Percentiles rank a stretch among this genome's conserved stretches.
Conservation (phyloP, 441 rosid genomes). For the Raphanus hybrid region DNA sequence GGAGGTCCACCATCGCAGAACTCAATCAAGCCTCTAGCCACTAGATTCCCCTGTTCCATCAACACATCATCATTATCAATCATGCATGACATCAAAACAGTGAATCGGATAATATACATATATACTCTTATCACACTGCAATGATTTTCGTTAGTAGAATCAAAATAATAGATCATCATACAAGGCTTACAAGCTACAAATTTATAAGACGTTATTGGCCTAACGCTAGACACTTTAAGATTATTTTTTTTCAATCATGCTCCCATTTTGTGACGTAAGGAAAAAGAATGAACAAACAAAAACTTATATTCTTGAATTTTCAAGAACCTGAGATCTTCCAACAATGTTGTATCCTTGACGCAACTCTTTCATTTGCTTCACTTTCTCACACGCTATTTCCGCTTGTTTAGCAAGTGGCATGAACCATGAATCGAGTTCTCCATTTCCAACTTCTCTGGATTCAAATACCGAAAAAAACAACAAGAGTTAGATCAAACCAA, state of each 20-base stretch:
- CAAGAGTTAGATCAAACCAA: background rate
- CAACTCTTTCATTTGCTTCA: constrained; percentile 72
- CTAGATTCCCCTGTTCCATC: constrained; percentile 76
- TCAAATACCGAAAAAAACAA: background rate
- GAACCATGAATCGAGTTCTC: constrained; percentile 21
- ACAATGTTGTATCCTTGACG: constrained; percentile 76
- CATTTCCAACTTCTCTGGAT: constrained; percentile 41
- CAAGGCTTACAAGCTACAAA: background rate
- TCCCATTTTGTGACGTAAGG: background rate
- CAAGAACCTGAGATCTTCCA: constrained; percentile 81
- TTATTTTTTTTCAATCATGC: background rate
- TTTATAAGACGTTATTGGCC: background rate
- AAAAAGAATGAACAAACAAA: background rate
- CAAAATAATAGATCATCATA: background rate
- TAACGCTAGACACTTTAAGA: background rate
- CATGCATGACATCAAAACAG: background rate
- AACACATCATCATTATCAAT: background rate
- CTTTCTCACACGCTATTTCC: constrained; percentile 73
- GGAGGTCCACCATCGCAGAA: constrained; percentile 85
- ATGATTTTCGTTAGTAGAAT: background rate
- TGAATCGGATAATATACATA: background rate
- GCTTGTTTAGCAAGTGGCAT: constrained; percentile 38
- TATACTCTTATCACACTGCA: background rate
- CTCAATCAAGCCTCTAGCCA: constrained; percentile 82
- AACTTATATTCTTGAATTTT: background rate